Base-by-base conservation (phyloP, 306 rosid species). In the Pachyrhizus erosus region DNA sequence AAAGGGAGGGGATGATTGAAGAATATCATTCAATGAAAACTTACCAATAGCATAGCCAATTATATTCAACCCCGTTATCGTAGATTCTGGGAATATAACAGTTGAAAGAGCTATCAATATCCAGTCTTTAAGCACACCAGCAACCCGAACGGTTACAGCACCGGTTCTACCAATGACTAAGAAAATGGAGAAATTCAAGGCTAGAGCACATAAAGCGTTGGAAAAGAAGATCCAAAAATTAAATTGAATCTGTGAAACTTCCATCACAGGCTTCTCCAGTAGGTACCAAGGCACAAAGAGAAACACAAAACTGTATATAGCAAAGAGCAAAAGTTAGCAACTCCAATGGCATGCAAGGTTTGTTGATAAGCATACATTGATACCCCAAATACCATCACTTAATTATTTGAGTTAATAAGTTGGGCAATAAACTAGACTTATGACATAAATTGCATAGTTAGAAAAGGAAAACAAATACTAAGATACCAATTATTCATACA, bases 111-210 rank as follows among this genome's bases (percentile, higher is more conserved):
- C 96, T 84, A 93, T 93, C 57, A 93, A 85, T 70, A 93, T 93
- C 97, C 97, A 93, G 89, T 93, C 97, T 82, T 93, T 93, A 20
- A 93, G 84, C 84, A 93, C 97, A 40, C 97, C 97, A 37, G 97
- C 97, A 26, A 93, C 97, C 37, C 97, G 94, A 46, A 91, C 80
- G 43, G 97, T 93, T 57, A 93, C 96, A 82, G 97, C 97, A 80
- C 97, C 97, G 48, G 96, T 93, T 93, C 97, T 87, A 68, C 96
- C 97, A 60, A 93, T 93, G 72, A 90, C 97, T 81, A 93, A 86
- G 92, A 91, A 93, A 70, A 89, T 93, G 85, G 97, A 93, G 90
- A 93, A 88, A 86, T 93, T 93, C 93, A 93, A 83, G 39, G 96
- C 97, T 88, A 93, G 87, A 57, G 97, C 97, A 86, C 94, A 91